phyloP scores from a whole-genome alignment of 495 filamentous ascomycete genomes.

The Chaetomium tenue region DNA sequence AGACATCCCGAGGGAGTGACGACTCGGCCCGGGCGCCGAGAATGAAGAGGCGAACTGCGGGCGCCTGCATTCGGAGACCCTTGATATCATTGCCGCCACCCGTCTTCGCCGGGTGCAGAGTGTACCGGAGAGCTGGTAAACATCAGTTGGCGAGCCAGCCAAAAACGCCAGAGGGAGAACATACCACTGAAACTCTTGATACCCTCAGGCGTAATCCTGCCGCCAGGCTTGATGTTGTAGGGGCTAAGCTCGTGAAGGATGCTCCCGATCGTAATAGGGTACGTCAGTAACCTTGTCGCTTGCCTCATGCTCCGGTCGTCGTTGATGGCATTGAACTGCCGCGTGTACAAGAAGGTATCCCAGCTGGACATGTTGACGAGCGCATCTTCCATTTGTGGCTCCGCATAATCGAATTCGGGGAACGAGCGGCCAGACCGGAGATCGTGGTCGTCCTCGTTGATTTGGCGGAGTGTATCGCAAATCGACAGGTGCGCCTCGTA shows the following conservation, averaged over 20 bases:
- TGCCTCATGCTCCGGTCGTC: conserved; percentile 83
- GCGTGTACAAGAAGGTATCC: conserved; percentile 91
- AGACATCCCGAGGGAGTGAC: conserved; percentile 87
- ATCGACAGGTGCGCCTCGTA: conserved; percentile 89
- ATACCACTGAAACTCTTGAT: conserved; percentile 89
- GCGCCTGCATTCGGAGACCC: conserved; percentile 76
- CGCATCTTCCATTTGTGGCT: conserved; percentile 83
- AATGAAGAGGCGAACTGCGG: conserved; percentile 87
- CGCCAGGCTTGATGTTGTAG: conserved; percentile 69
- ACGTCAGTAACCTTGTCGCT: conserved; percentile 87
- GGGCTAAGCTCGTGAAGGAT: conserved; percentile 91
- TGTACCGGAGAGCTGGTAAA: conserved; percentile 78
- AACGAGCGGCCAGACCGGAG: conserved; percentile 86
- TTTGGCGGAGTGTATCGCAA: conserved; percentile 84
- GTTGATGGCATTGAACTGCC: conserved; percentile 85
- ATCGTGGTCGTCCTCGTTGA: conserved; percentile 98
- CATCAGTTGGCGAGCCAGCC: background rate
- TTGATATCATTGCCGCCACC: conserved; percentile 74
- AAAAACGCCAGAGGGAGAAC: background rate
- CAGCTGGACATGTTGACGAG: conserved; percentile 97
- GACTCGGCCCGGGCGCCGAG: conserved; percentile 95
- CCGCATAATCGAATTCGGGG: conserved; percentile 89
- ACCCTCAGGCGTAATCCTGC: conserved; percentile 78
- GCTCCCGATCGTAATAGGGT: conserved; percentile 86
- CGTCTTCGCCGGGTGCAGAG: conserved; percentile 77